Conservation (phyloP, 1,139 yeast species). For the Magnusiomyces magnusii region DNA sequence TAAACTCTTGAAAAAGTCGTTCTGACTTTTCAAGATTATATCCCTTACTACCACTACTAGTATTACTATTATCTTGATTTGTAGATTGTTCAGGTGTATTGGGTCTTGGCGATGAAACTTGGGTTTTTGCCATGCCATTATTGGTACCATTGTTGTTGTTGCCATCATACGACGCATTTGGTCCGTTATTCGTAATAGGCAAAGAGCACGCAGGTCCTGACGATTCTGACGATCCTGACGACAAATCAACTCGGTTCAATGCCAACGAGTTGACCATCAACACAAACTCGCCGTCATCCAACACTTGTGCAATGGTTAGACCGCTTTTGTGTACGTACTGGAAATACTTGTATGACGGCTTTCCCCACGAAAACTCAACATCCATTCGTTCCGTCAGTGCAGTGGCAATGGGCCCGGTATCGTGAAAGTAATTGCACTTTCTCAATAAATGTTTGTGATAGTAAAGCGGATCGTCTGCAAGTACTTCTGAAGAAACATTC, state of each 20-base stretch:
- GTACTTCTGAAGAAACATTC: not conserved
- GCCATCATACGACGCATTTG: not conserved
- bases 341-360: conserved; percentile 69
- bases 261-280: conserved; percentile 38
- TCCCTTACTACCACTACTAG: too few relatives aligned
- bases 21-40: conserved; percentile 38
- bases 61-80: too few relatives aligned
- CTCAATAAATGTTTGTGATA: conserved; percentile 58
- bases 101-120: not conserved
- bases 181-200: not conserved
- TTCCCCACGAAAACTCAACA: conserved; percentile 83
- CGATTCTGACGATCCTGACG: not conserved
- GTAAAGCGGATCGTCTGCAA: conserved; percentile 44
- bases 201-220: too few relatives aligned
- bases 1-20: conserved; percentile 60
- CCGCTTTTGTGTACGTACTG: conserved; percentile 91
- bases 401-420: conserved; percentile 53
- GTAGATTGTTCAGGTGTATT: not conserved
- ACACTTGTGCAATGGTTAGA: conserved; percentile 77
- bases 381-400: conserved; percentile 35
- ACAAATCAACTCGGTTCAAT: conserved; percentile 26
- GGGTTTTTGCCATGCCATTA: not conserved
- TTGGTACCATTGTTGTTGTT: conserved; percentile 1
- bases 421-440: conserved; percentile 66
- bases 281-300: conserved; percentile 73